These are phyloP conservation scores for Penicillium desertorum DNA, from an alignment of 495 filamentous ascomycete genomes.

Conservation along the genomic window DNA sequence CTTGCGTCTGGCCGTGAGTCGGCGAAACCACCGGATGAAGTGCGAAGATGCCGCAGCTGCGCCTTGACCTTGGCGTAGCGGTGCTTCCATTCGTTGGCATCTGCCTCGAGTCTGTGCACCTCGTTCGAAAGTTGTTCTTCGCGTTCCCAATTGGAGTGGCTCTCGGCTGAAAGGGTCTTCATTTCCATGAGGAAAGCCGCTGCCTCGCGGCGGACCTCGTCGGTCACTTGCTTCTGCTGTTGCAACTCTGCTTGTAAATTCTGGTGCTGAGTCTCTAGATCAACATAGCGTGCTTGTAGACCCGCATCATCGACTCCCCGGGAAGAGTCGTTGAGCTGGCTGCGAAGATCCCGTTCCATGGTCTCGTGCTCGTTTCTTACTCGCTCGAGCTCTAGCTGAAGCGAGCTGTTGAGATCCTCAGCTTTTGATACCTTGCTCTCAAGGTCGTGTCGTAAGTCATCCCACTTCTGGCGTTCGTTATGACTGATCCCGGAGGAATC, in stretches of 20 bases:
- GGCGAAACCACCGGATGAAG: constrained; percentile 71
- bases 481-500: constrained; percentile 35
- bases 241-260: constrained; percentile 66
- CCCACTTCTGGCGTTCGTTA: constrained; percentile 65
- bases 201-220: constrained; percentile 84
- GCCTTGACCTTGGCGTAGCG: constrained; percentile 86
- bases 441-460: constrained; percentile 66
- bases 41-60: constrained; percentile 76
- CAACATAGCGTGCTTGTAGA: constrained; percentile 55
- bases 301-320: constrained; percentile 42
- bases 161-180: constrained; percentile 78
- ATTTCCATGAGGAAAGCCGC: constrained; percentile 84
- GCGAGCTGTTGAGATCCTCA: constrained; percentile 69
- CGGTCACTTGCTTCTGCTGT: constrained; percentile 79
- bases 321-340: constrained; percentile 59
- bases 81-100: constrained; percentile 83
- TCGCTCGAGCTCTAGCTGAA: constrained; percentile 75
- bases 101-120: constrained; percentile 71
- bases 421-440: constrained; percentile 78
- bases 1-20: constrained; percentile 62
- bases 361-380: constrained; percentile 64
- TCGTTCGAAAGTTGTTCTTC: constrained; percentile 74
- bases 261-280: constrained; percentile 70
- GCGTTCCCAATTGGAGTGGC: constrained; percentile 71
- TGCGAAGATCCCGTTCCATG: constrained; percentile 61